Percentiles rank a stretch among this genome's conserved stretches.
phyloP scores from a whole-genome alignment of 129 eudicot species.

The Calendula officinalis region DNA sequence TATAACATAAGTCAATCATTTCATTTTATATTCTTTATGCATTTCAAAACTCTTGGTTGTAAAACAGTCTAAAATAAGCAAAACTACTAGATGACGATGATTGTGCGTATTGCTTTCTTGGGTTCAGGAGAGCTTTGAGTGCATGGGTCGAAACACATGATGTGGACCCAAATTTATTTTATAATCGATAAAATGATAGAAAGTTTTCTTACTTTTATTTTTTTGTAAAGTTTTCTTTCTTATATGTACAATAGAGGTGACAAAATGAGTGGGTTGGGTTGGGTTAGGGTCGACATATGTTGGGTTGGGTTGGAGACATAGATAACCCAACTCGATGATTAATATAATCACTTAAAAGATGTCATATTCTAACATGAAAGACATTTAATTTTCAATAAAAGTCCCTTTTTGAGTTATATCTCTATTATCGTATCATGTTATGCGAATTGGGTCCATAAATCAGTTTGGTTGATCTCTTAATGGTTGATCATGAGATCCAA shows the following conservation, averaged over 20 bases:
- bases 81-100: slow-evolving; percentile 20
- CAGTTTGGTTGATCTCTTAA: slow-evolving; percentile 23
- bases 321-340: no score
- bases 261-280: not conserved
- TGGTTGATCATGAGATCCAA: slow-evolving; percentile 33
- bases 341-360: not conserved
- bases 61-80: slow-evolving; percentile 17
- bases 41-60: slow-evolving; percentile 26
- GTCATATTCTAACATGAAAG: not conserved
- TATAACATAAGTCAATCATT: slow-evolving; percentile 27
- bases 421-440: no score
- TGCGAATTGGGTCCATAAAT: not conserved
- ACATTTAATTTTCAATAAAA: not conserved
- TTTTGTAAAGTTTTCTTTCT: not conserved
- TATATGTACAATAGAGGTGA: not conserved
- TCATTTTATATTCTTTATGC: slow-evolving; percentile 30
- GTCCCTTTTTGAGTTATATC: no score
- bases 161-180: slow-evolving; percentile 8
- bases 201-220: slow-evolving; percentile 1
- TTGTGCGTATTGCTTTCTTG: not conserved
- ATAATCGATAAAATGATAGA: not conserved
- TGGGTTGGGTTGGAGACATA: no score
- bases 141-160: not conserved
- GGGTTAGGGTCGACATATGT: no score
- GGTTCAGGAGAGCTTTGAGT: not conserved